Evolutionary conservation across 1,284 basidiomycete species (phyloP).

Genomic region (Stereum hirsutum): DNA sequence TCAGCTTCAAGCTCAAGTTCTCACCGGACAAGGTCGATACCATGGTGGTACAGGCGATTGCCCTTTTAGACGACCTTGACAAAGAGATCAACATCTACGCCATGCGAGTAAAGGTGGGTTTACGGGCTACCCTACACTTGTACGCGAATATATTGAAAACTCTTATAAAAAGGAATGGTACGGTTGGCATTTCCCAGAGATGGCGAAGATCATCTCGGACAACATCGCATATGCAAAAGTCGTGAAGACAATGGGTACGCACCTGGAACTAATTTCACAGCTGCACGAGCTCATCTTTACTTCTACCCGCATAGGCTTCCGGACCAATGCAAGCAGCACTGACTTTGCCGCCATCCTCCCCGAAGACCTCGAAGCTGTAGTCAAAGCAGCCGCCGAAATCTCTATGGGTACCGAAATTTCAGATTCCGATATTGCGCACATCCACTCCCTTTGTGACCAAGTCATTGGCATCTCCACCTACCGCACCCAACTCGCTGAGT

Average conservation of each 20-base stretch:
- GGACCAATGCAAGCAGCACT: constrained; percentile 84
- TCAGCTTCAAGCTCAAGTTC: constrained; percentile 97
- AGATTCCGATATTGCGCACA: constrained; percentile 91
- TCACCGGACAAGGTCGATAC: constrained; percentile 99
- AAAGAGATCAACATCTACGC: constrained; percentile 99
- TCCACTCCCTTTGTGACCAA: constrained; percentile 93
- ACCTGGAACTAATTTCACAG: neutral
- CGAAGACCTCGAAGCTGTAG: constrained; percentile 86
- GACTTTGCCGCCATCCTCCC: constrained; percentile 88
- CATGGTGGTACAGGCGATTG: constrained; percentile 99
- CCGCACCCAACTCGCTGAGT: constrained; percentile 88
- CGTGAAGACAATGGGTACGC: constrained; percentile 76
- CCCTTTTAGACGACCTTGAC: constrained; percentile 96
- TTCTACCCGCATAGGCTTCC: constrained; percentile 66
- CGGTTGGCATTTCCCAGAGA: constrained; percentile 99
- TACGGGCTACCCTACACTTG: constrained; percentile 1
- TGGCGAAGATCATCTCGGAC: constrained; percentile 97
- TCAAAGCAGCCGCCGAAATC: constrained; percentile 91
- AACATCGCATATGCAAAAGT: constrained; percentile 96
- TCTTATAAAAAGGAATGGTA: constrained; percentile 87
- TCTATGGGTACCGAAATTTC: constrained; percentile 99
- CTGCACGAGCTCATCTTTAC: constrained; percentile 6
- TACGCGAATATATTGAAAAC: constrained; percentile 3
- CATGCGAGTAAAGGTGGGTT: constrained; percentile 90
- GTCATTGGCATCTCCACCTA: constrained; percentile 95